Conservation (phyloP, 257 asterid genomes). For the Plantago major region DNA sequence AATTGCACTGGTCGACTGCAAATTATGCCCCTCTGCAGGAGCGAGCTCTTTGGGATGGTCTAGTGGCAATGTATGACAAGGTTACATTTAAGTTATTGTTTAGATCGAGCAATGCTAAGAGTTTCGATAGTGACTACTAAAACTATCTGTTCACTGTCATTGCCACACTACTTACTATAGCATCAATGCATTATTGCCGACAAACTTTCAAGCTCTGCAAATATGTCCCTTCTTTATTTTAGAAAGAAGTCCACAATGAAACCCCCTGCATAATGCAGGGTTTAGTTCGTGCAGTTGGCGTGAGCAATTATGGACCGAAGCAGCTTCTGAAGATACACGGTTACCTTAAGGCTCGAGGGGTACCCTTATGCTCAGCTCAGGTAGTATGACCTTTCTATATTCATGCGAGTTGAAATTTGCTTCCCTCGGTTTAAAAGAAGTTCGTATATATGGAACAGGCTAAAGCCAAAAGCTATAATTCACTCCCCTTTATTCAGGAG, state of each 20-base stretch:
- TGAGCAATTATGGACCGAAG: slow-evolving; percentile 94
- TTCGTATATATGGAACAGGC: neutral
- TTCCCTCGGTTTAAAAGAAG: neutral
- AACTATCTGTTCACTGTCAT: neutral
- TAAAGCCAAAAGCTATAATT: no score
- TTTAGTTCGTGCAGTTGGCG: slow-evolving; percentile 88
- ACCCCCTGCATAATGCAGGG: slow-evolving; percentile 41
- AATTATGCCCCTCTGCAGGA: slow-evolving; percentile 94
- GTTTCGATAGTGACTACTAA: neutral
- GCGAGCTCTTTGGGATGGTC: slow-evolving; percentile 96
- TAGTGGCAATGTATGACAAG: slow-evolving; percentile 99
- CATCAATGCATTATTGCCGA: neutral
- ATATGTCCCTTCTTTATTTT: neutral
- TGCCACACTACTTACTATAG: neutral
- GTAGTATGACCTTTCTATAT: slow-evolving; percentile 23
- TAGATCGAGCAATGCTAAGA: neutral
- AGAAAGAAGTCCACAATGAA: neutral
- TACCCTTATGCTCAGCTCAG: slow-evolving; percentile 92
- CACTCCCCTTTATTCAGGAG: no score
- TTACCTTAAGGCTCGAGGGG: slow-evolving; percentile 75
- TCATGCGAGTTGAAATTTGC: neutral
- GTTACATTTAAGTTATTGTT: slow-evolving; percentile 38
- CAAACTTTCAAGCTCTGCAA: neutral
- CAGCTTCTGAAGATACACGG: slow-evolving; percentile 75
- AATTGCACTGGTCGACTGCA: slow-evolving; percentile 97